phyloP scores from a whole-genome alignment of 805 yeast species.

The Teunomyces stri region DNA sequence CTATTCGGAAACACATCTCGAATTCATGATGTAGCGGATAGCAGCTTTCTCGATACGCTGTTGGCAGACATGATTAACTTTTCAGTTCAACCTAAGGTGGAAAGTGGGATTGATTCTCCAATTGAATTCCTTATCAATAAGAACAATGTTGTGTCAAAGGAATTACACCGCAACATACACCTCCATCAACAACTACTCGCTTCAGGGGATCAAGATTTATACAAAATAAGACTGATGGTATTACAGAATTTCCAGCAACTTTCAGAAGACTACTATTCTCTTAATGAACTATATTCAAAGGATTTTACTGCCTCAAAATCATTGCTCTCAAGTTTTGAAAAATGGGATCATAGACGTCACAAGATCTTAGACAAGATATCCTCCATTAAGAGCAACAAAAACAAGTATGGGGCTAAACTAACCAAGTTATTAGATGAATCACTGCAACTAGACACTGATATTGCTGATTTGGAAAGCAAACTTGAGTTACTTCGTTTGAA shows the following conservation, averaged over 20 bases:
- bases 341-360: slow-evolving; percentile 41
- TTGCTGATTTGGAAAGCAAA: slow-evolving; percentile 34
- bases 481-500: slow-evolving; percentile 32
- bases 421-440: slow-evolving; percentile 32
- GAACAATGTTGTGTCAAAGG: slow-evolving; percentile 21
- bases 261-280: slow-evolving; percentile 42
- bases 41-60: background rate
- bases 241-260: slow-evolving; percentile 31
- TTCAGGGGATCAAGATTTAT: slow-evolving; percentile 34
- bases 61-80: background rate
- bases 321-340: slow-evolving; percentile 27
- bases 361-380: slow-evolving; percentile 34
- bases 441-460: slow-evolving; percentile 33
- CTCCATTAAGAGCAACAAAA: slow-evolving; percentile 38
- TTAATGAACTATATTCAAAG: slow-evolving; percentile 44
- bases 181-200: slow-evolving; percentile 26
- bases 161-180: slow-evolving; percentile 19
- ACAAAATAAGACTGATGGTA: slow-evolving; percentile 26
- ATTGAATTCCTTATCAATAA: slow-evolving; percentile 29
- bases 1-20: slow-evolving; percentile 20
- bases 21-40: slow-evolving; percentile 5
- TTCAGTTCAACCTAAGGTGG: background rate
- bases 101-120: slow-evolving; percentile 20
- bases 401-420: slow-evolving; percentile 43
- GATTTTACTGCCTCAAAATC: slow-evolving; percentile 30